A percentile compares a stretch with the other conserved stretches of the same genome.
Evolutionary conservation across 2,329 filamentous ascomycete species (phyloP).

Genomic region (Raffaelea arxii): DNA sequence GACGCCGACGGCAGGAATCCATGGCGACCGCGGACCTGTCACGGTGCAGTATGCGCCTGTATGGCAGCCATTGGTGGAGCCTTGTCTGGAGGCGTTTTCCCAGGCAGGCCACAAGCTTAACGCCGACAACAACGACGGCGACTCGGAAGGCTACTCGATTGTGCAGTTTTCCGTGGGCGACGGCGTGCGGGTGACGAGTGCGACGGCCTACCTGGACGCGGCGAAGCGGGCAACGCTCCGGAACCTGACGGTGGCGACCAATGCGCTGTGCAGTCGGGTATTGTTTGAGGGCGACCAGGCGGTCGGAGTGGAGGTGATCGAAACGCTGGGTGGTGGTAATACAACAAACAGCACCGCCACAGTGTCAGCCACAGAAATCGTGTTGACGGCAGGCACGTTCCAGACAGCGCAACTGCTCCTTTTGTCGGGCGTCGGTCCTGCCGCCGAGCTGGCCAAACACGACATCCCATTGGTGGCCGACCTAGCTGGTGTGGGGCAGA

Average conservation of each 20-base stretch:
- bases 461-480: conserved; percentile 27
- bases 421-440: conserved; percentile 35
- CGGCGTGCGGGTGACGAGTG: conserved; percentile 1
- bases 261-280: not conserved
- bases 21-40: conserved; percentile 1
- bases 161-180: conserved; percentile 2
- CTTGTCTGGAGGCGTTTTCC: conserved; percentile 1
- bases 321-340: not conserved
- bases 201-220: not conserved
- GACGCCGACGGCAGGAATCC: not conserved
- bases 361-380: conserved; percentile 22
- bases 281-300: conserved; percentile 1
- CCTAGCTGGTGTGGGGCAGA: conserved; percentile 27
- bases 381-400: conserved; percentile 31
- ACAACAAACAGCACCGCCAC: not conserved
- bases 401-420: conserved; percentile 33
- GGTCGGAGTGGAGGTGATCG: conserved; percentile 3
- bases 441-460: conserved; percentile 25
- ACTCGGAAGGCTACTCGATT: conserved; percentile 1
- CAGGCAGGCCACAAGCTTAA: conserved; percentile 1
- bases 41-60: not conserved
- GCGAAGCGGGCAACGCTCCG: conserved; percentile 6
- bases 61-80: not conserved
- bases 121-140: conserved; percentile 3
- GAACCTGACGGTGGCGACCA: conserved; percentile 15